A percentile compares a stretch with the other conserved stretches of the same genome.
Evolutionary conservation across 441 rosid genomes (phyloP).

Genomic region (Aleurites moluccanus): DNA sequence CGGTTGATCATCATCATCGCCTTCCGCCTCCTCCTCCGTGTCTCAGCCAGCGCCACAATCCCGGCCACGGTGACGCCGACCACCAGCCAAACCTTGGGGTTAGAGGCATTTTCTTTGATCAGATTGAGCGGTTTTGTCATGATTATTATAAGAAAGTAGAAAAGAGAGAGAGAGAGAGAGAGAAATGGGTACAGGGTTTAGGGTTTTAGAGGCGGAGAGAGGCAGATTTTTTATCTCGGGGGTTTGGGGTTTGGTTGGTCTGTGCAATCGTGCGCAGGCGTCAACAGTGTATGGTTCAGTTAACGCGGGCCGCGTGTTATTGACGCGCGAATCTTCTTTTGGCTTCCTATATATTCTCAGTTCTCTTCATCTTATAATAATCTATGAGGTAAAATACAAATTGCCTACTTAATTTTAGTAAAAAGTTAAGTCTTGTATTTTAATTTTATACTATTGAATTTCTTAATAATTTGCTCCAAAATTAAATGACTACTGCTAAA

Average conservation of each 20-base stretch:
- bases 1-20: slow-evolving; percentile 23
- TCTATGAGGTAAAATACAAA: no score
- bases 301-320: neutral
- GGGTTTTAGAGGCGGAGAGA: neutral
- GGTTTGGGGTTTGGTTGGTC: neutral
- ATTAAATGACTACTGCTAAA: no score
- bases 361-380: no score
- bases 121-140: slow-evolving; percentile 48
- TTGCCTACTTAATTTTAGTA: no score
- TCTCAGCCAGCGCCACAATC: slow-evolving; percentile 57
- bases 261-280: neutral
- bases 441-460: no score
- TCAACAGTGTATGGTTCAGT: neutral
- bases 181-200: neutral
- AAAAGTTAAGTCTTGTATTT: no score
- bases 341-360: neutral
- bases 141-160: neutral
- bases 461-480: no score
- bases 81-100: slow-evolving; percentile 73
- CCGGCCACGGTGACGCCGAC: slow-evolving; percentile 82
- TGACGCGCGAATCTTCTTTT: neutral
- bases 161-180: neutral
- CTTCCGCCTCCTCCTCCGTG: slow-evolving; percentile 49
- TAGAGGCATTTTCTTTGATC: slow-evolving; percentile 50
- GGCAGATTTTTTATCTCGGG: neutral